A percentile compares a stretch with the other conserved stretches of the same genome.
Conservation (phyloP, 75 land plant species). For the Ceratopteris richardii region DNA sequence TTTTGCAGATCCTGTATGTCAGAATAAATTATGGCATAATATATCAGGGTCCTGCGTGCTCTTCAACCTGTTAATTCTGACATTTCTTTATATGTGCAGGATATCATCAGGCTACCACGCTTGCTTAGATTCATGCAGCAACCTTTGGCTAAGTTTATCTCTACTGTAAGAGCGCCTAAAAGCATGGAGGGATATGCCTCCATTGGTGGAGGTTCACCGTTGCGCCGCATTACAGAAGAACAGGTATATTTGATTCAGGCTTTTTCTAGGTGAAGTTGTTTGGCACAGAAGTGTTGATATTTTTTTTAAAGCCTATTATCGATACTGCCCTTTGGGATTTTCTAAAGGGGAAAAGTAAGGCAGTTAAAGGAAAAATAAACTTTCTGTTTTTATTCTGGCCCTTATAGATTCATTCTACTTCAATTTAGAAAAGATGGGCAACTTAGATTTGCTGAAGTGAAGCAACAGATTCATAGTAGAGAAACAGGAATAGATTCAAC, state of each 20-base stretch:
- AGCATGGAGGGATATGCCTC: conserved; percentile 99
- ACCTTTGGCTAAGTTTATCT: conserved; percentile 91
- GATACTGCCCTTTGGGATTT: too few species aligned
- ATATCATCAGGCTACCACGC: conserved; percentile 90
- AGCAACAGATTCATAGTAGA: too few species aligned
- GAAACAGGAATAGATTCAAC: too few species aligned
- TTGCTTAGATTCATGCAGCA: conserved; percentile 85
- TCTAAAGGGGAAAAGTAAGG: too few species aligned
- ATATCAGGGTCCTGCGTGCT: not conserved
- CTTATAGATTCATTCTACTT: too few species aligned
- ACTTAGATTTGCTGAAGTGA: too few species aligned
- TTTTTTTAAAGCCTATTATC: too few species aligned
- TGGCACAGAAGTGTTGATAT: not conserved
- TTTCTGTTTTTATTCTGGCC: too few species aligned
- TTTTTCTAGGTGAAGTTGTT: not conserved
- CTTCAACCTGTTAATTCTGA: not conserved
- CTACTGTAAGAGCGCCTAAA: conserved; percentile 84
- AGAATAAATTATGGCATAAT: not conserved
- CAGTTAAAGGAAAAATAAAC: too few species aligned
- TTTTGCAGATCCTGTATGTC: conserved; percentile 90
- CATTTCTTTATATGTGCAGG: conserved; percentile 33
- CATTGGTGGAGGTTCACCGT: conserved; percentile 99
- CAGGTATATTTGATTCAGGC: conserved; percentile 46
- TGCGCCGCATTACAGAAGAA: conserved; percentile 83
- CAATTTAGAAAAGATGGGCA: too few species aligned